A percentile compares a stretch with the other conserved stretches of the same genome.
Evolutionary conservation across 331 rosid species (phyloP).

Genomic region (Malus hybrid): DNA sequence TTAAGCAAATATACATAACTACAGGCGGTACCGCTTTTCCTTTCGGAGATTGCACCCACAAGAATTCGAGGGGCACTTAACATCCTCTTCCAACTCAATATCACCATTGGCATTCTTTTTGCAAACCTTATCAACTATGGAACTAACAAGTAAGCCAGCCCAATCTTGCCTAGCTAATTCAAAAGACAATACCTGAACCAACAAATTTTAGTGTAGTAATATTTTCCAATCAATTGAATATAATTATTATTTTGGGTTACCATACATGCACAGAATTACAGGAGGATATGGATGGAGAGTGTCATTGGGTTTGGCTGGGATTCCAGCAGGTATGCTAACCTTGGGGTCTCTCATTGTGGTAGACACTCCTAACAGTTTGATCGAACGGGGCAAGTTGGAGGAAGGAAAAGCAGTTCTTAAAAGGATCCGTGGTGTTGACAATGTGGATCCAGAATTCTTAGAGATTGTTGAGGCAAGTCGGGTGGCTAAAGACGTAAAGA

Average conservation of each 20-base stretch:
- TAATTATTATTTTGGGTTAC: not conserved
- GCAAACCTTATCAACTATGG: slow-evolving; percentile 30
- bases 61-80: slow-evolving; percentile 30
- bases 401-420: slow-evolving; percentile 15
- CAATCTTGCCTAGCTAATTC: not conserved
- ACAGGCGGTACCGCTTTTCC: slow-evolving; percentile 33
- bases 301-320: slow-evolving; percentile 28
- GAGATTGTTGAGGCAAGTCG: slow-evolving; percentile 17
- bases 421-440: slow-evolving; percentile 26
- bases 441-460: slow-evolving; percentile 23
- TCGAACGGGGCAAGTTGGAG: slow-evolving; percentile 29
- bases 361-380: slow-evolving; percentile 35
- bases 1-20: no score
- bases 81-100: slow-evolving; percentile 24
- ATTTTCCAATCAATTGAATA: not conserved
- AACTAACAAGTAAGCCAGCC: slow-evolving; percentile 17
- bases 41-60: slow-evolving; percentile 35
- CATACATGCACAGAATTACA: not conserved
- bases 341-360: slow-evolving; percentile 12
- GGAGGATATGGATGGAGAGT: slow-evolving; percentile 30
- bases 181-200: not conserved
- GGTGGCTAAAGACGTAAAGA: slow-evolving; percentile 7
- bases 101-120: slow-evolving; percentile 27
- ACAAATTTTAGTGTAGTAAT: not conserved
- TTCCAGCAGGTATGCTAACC: slow-evolving; percentile 20